Base-by-base conservation (phyloP, 306 rosid species). In the Medicago lupulina region DNA sequence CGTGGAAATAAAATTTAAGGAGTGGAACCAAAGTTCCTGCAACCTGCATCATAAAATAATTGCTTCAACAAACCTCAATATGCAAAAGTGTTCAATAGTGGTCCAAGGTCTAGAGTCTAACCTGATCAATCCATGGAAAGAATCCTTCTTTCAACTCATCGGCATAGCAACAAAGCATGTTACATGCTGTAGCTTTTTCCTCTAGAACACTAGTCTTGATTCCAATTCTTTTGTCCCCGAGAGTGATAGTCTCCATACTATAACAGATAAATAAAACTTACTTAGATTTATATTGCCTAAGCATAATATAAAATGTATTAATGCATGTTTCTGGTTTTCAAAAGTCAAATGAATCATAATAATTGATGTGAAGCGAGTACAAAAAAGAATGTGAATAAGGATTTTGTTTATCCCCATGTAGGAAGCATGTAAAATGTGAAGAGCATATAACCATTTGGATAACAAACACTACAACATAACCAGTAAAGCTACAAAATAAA, bases 41-140 rank as follows among this genome's bases (percentile, higher is more conserved):
- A 84, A 95, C 99, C 99, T 96, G 74, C 74, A 79, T 44, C 57
- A 75, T 10, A 74, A 74, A 53, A 31, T 65, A 54, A 62, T 39
- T 66, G 53, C 9, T 31, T 50, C 10, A 28, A 54, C 60, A 71
- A 47, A 5, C 8, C 15, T 50, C 9, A 18, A 5, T 76, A 11
- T 6, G 13, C 21, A 66, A 43, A 79, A 31, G 58, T 11, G 50
- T 80, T n/a, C 25, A 67, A 47, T 6, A 16, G 25, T 14, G 28
- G 38, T 74, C 44, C 16, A 47, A 59, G 74, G 38, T 34, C 7
- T 34, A 34, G 1, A 34, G 38, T 77, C 63, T 62, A 73, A 96
- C 99, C 97, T 95, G 99, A 84, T 95, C 99, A 83, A 95, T 95
- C 99, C 99, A 95, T 7, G 97, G 99, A 81, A 88, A 95, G 87